Percentiles rank a stretch among this genome's conserved stretches.
Conservation (phyloP, 192 early-diverging fungal genomes). For the Coemansia sp. region DNA sequence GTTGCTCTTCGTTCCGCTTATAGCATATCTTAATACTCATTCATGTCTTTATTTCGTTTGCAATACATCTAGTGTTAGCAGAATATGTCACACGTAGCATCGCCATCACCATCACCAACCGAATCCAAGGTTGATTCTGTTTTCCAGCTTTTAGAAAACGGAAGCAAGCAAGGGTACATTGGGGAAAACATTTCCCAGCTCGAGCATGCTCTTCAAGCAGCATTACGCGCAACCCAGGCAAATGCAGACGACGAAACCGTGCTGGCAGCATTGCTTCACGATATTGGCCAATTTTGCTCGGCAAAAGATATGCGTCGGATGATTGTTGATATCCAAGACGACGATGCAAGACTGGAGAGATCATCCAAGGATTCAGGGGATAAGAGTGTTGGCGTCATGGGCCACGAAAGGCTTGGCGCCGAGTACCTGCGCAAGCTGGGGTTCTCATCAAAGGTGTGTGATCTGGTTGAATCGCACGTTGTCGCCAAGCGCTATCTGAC, state of each 20-base stretch:
- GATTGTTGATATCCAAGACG: conserved; percentile 48
- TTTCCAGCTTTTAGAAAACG: conserved; percentile 54
- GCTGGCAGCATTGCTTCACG: conserved; percentile 59
- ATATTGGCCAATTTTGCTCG: conserved; percentile 61
- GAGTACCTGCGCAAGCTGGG: conserved; percentile 58
- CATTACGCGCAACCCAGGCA: conserved; percentile 42
- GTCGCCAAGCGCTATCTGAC: conserved; percentile 62
- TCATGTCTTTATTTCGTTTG: too few relatives aligned
- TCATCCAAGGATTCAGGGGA: too few relatives aligned
- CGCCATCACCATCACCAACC: conserved; percentile 1
- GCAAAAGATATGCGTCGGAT: conserved; percentile 53
- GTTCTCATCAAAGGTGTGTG: conserved; percentile 55
- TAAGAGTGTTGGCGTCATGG: conserved; percentile 44
- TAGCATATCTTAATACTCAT: too few relatives aligned
- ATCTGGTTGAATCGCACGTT: conserved; percentile 59
- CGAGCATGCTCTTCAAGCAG: conserved; percentile 60
- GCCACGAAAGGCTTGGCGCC: conserved; percentile 58
- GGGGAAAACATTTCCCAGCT: conserved; percentile 59
- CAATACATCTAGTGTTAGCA: not conserved
- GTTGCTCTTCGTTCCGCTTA: too few relatives aligned
- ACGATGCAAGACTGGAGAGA: conserved; percentile 1
- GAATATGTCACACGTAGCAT: conserved; percentile 5
- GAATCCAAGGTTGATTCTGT: conserved; percentile 34
- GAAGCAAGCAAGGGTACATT: conserved; percentile 58
- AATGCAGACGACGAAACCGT: conserved; percentile 55